Evolutionary conservation across 176 grass and related monocot genomes (phyloP), one percentile per base, ranked within the genome.

Genomic region (Secale cereale): DNA sequence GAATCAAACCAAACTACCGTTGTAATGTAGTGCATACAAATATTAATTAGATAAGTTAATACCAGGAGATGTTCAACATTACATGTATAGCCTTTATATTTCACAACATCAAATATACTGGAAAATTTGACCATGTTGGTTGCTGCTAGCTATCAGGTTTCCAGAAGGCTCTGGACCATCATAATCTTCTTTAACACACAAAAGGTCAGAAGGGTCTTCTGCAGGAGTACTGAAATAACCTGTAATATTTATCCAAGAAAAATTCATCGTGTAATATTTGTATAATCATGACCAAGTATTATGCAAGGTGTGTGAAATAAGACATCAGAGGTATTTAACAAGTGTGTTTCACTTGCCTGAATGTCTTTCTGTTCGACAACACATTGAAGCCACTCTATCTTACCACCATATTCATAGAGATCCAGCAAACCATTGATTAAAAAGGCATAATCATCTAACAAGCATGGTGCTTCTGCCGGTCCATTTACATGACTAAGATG

Each of bases 391-490:
- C 93, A 98, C 78, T 93, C 77, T 37, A 76, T 87, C 78, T 83
- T 88, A 80, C 95, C 95, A 85, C 95, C 93, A 90, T 76, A 95
- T 74, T 95, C 95, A 4, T 85, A 98, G 68, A 98, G 91, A 90
- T 95, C 95, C 29, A 98, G 80, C 82, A 98, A 88, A 37, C 95
- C 95, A 46, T 82, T 86, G 41, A 98, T 93, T 65, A 95, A 83
- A 67, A 95, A 98, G 20, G 95, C 91, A 83, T 98, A 98, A 83
- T 98, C 95, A 87, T 98, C 93, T 82, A 98, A 92, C 82, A 98
- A 98, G 20, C 95, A 91, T 57, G 95, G 95, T 73, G 91, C 93
- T 92, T 95, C 95, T 36, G 91, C 94, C 81, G 95, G 95, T 13
- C 95, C 93, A 80, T 95, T 95, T 65, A 93, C 77, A 50, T 90